Evolutionary conservation across 208 protist genomes (phyloP), one percentile per base, ranked within the genome.

Genomic region (Spongospora subterranea): DNA sequence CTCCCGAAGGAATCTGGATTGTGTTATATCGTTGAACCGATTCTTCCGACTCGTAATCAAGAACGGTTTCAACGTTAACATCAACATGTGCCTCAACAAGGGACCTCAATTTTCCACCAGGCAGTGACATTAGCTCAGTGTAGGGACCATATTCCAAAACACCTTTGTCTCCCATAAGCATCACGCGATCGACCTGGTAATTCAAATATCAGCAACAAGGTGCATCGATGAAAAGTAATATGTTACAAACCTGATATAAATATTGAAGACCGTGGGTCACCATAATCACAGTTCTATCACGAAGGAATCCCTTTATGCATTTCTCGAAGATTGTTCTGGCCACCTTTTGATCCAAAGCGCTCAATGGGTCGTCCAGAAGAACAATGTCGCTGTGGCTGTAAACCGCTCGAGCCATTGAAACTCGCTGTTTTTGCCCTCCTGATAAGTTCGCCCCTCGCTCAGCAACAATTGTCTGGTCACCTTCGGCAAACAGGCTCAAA

Each of bases 391-490:
- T 60, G 77, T 91, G 60, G 29, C 39, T n/a, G 77, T 91, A 91
- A 20, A 91, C 90, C 1, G 92, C 90, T 38, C 92, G 92, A 46
- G 92, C 93, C 40, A 95, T 82, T 24, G 95, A 54, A 77, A 96
- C 88, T 39, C 95, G 90, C 39, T 91, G 90, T 90, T 96, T 95
- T 93, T 97, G 96, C 24, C 97, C 97, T 46, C 96, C 96, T 13
- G 90, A 94, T 6, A 97, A 90, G 89, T 93, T 96, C 65, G 95
- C 91, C 29, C 95, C 95, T 32, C 90, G 89, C 71, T 93, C 92
- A 45, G 89, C 92, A 17, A 93, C 91, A 64, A 91, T 90, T 29
- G 94, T 95, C 41, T 6, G 29, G 64, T 95, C 92, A 1, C 93
- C 93, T 24, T 29, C 91, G 45, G 92, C 39, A 0, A 95, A 90